Conservation (phyloP, 768 basidiomycete genomes). For the Tulasnella sp. region DNA sequence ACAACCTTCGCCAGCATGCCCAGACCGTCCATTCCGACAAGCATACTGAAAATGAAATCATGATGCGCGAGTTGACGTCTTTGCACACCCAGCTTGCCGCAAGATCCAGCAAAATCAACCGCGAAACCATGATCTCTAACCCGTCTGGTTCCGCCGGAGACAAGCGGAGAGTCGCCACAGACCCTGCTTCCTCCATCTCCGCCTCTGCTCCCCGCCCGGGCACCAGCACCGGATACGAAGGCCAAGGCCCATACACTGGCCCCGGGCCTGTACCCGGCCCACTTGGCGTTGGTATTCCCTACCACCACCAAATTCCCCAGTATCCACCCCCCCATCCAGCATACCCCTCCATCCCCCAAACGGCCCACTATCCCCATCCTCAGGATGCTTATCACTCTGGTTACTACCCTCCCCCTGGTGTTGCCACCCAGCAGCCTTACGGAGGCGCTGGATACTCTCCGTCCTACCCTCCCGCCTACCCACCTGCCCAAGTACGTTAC, state of each 20-base stretch:
- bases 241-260: conserved; percentile 1
- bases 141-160: background rate
- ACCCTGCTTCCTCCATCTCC: conserved; percentile 18
- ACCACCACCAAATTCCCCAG: conserved; percentile 5
- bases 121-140: background rate
- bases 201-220: conserved; percentile 38
- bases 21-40: conserved; percentile 96
- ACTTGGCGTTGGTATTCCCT: conserved; percentile 7
- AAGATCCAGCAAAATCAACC: conserved; percentile 7
- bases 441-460: conserved; percentile 1
- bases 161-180: conserved; percentile 11
- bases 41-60: conserved; percentile 65
- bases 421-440: background rate
- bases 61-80: conserved; percentile 81
- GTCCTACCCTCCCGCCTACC: conserved; percentile 7
- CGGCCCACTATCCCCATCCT: background rate
- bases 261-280: background rate
- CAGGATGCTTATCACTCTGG: conserved; percentile 1
- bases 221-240: conserved; percentile 61
- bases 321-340: conserved; percentile 1
- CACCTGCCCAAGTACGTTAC: conserved; percentile 3
- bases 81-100: conserved; percentile 70
- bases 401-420: conserved; percentile 1
- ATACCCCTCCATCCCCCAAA: background rate
- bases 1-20: conserved; percentile 93